Percentiles rank a stretch among this genome's conserved stretches.
These are phyloP conservation scores for Cicer yamashitae DNA, from an alignment of 306 rosid species.

Conservation along the genomic window DNA sequence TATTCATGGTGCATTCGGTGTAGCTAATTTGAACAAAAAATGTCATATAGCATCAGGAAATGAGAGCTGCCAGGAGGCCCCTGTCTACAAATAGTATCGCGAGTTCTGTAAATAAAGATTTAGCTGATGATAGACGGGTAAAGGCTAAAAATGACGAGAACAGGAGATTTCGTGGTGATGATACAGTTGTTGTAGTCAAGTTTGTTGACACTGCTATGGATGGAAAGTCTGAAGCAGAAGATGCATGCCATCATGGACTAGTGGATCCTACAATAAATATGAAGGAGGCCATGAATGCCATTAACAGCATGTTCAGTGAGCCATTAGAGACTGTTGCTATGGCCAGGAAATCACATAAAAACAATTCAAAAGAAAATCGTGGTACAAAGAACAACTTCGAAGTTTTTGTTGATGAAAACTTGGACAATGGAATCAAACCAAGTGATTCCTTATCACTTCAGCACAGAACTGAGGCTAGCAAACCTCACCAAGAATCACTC, in stretches of 20 bases:
- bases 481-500: constrained; percentile 59
- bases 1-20: constrained; percentile 34
- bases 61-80: constrained; percentile 52
- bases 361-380: constrained; percentile 41
- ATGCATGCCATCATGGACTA: constrained; percentile 89
- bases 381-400: constrained; percentile 49
- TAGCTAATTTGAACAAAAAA: constrained; percentile 40
- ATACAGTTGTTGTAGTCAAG: constrained; percentile 68
- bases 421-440: constrained; percentile 51
- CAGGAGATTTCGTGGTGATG: constrained; percentile 60
- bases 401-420: constrained; percentile 68
- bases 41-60: constrained; percentile 54
- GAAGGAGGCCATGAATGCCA: constrained; percentile 92
- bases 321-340: constrained; percentile 68
- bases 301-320: constrained; percentile 83
- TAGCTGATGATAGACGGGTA: constrained; percentile 40
- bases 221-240: constrained; percentile 82
- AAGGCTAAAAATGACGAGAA: constrained; percentile 47
- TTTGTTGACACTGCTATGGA: constrained; percentile 81
- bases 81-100: constrained; percentile 29
- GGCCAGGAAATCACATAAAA: constrained; percentile 55
- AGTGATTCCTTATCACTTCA: constrained; percentile 48
- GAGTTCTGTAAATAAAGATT: constrained; percentile 39
- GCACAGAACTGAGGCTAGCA: constrained; percentile 47
- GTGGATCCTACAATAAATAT: constrained; percentile 94